Evolutionary conservation across 805 yeast genomes (phyloP), one percentile per base, ranked within the genome.

Genomic region (Kregervanrija delftensis): DNA sequence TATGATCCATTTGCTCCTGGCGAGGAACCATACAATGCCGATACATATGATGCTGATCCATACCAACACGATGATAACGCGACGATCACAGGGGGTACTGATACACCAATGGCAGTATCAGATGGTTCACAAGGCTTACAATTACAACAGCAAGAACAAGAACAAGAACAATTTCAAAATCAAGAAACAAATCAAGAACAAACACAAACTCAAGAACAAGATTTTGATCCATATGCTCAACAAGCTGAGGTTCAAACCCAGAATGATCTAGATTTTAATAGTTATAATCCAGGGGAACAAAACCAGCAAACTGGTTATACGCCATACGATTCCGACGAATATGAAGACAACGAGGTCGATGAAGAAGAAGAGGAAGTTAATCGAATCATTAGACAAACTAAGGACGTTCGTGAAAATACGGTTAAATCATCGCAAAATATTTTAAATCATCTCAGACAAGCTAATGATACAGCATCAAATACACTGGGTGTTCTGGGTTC

Each of bases 401-500:
- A 91, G 62, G 66, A 62, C 47, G 59, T 60, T 33, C 54, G 66
- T 48, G 91, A 86, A 56, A 93, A 88, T 55, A 83, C 96, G 2
- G 79, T 89, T 10, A 82, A 86, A 12, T 80, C 90, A 35, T 85
- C 97, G 0, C 76, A 95, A 58, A 88, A 88, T 56, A 89, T 95
- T 1, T 66, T 93, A 31, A 74, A 74, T 43, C 72, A 79, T 69
- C 83, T 87, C 2, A 74, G 77, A 46, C 83, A 82, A 45, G 89
- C 90, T 1, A 88, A 83, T 57, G 76, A 75, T 48, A 71, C 83
- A 5, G 91, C 88, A 33, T 70, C 81, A 50, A 90, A 91, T 60
- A 84, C 97, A 0, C 65, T 91, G 50, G 97, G 96, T 30, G 79
- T 87, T 79, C 73, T 93, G 40, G 99, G 99, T 22, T 77, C 90